Percentiles rank a stretch among this genome's conserved stretches.
Conservation (phyloP, 2,329 filamentous ascomycete species). For the Colletotrichum sp. region DNA sequence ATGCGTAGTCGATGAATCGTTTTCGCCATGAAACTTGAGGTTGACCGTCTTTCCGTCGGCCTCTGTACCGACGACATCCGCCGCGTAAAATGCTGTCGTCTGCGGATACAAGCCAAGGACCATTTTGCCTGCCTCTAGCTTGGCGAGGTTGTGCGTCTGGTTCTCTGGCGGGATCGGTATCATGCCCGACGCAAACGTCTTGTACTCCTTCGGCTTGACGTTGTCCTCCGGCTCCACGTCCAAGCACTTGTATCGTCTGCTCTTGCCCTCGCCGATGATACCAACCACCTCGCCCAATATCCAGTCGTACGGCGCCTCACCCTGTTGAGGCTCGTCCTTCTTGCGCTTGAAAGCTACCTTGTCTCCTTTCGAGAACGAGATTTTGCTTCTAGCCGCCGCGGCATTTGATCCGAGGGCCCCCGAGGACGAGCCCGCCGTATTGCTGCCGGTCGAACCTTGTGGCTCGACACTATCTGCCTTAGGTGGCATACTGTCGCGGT, state of each 20-base stretch:
- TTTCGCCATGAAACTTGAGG: constrained; percentile 81
- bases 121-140: constrained; percentile 71
- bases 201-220: constrained; percentile 71
- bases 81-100: constrained; percentile 86
- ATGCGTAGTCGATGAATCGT: constrained; percentile 75
- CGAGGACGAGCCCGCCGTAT: constrained; percentile 31
- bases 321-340: constrained; percentile 41
- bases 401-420: constrained; percentile 19
- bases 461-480: constrained; percentile 64
- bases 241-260: constrained; percentile 78
- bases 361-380: constrained; percentile 65
- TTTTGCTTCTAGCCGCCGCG: constrained; percentile 40
- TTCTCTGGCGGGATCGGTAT: constrained; percentile 72
- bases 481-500: constrained; percentile 59
- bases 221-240: constrained; percentile 79
- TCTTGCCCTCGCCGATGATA: constrained; percentile 78
- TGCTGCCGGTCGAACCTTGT: constrained; percentile 45
- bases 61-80: constrained; percentile 77
- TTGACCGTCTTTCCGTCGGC: constrained; percentile 57
- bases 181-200: constrained; percentile 75
- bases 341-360: constrained; percentile 72
- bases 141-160: constrained; percentile 54
- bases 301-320: constrained; percentile 62
- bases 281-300: constrained; percentile 81
- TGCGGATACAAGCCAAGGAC: constrained; percentile 83